phyloP scores from a whole-genome alignment of 495 filamentous ascomycete species.

The Aspergillus wentii region DNA sequence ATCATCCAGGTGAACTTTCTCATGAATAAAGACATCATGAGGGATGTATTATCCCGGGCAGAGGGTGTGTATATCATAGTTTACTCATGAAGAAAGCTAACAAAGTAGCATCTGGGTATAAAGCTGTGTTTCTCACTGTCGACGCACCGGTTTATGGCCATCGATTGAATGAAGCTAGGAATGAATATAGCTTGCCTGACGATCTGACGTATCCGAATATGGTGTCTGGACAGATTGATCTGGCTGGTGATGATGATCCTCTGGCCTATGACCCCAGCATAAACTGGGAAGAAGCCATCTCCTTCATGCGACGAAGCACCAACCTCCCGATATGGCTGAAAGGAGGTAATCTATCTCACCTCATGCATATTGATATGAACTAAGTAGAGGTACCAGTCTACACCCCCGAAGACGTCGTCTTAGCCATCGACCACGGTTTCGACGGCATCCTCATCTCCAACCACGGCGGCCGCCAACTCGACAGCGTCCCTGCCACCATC shows the following conservation, averaged over 20 bases:
- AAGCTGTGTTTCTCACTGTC: constrained; percentile 89
- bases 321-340: constrained; percentile 92
- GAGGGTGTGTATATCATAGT: too few species aligned
- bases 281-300: constrained; percentile 75
- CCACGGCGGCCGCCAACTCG: constrained; percentile 89
- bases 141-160: constrained; percentile 83
- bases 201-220: constrained; percentile 30
- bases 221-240: too few species aligned
- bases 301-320: constrained; percentile 81
- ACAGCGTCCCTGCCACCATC: constrained; percentile 76
- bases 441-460: constrained; percentile 89
- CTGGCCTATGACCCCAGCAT: constrained; percentile 84
- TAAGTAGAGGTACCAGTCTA: constrained; percentile 48
- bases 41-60: too few species aligned
- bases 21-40: too few species aligned
- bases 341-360: constrained; percentile 45
- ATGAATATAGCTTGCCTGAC: constrained; percentile 37
- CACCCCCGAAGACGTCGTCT: constrained; percentile 72
- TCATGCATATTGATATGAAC: not conserved
- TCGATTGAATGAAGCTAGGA: constrained; percentile 39
- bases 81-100: too few species aligned
- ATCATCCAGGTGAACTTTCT: constrained; percentile 78
- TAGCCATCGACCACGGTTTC: constrained; percentile 68
- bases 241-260: constrained; percentile 56
- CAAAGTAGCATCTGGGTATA: constrained; percentile 74